Base-by-base conservation (phyloP, 1,139 yeast genomes). In the Casaregolazyma suthepensis region DNA sequence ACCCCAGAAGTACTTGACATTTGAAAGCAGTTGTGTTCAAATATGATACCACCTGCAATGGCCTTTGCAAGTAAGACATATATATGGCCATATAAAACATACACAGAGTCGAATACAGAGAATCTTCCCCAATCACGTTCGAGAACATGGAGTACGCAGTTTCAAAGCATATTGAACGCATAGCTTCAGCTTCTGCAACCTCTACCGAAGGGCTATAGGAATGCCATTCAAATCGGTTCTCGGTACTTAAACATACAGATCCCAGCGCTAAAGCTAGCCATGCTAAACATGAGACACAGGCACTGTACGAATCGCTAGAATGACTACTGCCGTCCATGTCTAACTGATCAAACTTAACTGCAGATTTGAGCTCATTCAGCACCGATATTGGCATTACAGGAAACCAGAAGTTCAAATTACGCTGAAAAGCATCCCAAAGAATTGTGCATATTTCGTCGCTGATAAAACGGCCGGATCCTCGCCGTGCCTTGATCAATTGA, bases 21-120 rank as follows among this genome's bases (percentile, higher is more conserved):
- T 57, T 57, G 40, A 51, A 53, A 10, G 51, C 50, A 10, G 59
- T 54, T 9, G 57, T 38, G 42, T 53, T 55, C 22, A 58, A 46
- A 49, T 46, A 57, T 31, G 59, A 50, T 6, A 56, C 48, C n/a
- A 51, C 58, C 35, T 57, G 59, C 17, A 58, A 48, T 12, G 61
- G 61, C 35, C 61, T 50, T 35, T 54, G 53, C 23, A 54, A 40
- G 46, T 50, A 57, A 19, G 53, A 54, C 58, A 58, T 55, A 47
- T 57, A 57, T 1, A 56, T 49, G 51, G 57, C 56, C 40, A 56
- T 43, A 45, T 56, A 56, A 43, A 56, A 55, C 31, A 55, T 42
- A 35, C 59, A 50, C 19, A 55, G 43, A 23, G 48, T 51, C 9
- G 58, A 52, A 19, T 20, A 31, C 38, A 45, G 15, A 1, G 55